Conservation (phyloP, 192 early-diverging fungal genomes). For the Linnemannia hyalina region DNA sequence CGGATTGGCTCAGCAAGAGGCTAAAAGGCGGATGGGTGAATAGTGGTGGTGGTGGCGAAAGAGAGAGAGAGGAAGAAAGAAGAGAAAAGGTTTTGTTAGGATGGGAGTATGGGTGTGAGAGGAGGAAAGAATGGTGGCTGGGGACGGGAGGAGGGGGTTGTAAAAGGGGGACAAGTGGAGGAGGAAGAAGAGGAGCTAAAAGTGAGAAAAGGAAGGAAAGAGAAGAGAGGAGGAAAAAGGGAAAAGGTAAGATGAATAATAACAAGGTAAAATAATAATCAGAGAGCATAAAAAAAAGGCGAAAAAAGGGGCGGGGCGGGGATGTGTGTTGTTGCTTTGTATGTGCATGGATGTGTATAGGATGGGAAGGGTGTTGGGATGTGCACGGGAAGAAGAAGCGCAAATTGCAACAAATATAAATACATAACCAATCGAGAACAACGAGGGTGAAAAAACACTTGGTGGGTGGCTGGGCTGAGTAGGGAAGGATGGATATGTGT, state of each 20-base stretch:
- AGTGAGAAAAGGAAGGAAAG: constrained; percentile 1
- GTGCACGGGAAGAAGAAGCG: neutral
- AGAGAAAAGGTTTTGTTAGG: neutral
- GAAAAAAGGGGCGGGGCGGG: neutral
- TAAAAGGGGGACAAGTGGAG: neutral
- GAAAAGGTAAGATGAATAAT: neutral
- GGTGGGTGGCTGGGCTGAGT: neutral
- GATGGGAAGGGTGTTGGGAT: neutral
- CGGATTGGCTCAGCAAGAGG: neutral
- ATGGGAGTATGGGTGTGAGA: neutral
- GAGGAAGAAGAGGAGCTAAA: neutral
- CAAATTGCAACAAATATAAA: neutral
- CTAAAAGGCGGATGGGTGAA: neutral
- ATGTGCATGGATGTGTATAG: neutral
- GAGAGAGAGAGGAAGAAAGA: neutral
- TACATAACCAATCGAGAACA: too few species aligned
- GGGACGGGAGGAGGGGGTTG: neutral
- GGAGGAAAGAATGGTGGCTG: neutral
- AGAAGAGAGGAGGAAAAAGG: neutral
- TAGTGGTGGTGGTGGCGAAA: neutral
- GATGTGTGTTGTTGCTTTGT: too few species aligned
- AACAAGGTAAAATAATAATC: neutral
- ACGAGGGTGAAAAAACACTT: neutral
- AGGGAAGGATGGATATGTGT: neutral
- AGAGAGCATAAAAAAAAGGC: neutral